Evolutionary conservation across 805 yeast species (phyloP).

Genomic region (Wickerhamomyces ciferrii): DNA sequence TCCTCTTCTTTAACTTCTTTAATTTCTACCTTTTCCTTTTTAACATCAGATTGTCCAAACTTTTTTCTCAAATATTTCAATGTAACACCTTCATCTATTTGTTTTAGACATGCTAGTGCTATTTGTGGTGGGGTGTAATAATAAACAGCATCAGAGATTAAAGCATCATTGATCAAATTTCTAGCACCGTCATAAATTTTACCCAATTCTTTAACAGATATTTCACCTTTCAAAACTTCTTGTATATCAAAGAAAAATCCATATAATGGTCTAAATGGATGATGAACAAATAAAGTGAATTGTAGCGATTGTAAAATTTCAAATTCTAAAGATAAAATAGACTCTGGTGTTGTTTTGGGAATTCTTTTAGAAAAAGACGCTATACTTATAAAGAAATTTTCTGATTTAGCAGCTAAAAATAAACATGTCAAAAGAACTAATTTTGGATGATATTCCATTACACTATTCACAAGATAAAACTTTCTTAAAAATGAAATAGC

Average conservation of each 20-base stretch:
- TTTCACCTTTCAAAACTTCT: conserved; percentile 33
- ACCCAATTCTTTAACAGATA: conserved; percentile 57
- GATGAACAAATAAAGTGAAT: conserved; percentile 82
- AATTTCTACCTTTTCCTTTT: conserved; percentile 9
- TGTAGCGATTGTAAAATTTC: conserved; percentile 63
- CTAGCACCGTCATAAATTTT: conserved; percentile 67
- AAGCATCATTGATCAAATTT: conserved; percentile 56
- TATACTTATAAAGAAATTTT: conserved; percentile 83
- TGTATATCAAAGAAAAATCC: conserved; percentile 94
- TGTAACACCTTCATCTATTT: conserved; percentile 57
- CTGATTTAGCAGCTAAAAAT: conserved; percentile 89
- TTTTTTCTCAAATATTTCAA: conserved; percentile 65
- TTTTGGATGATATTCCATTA: conserved; percentile 86
- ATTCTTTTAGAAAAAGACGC: conserved; percentile 71
- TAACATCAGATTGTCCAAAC: conserved; percentile 4
- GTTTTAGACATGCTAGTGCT: conserved; percentile 80
- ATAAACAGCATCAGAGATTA: conserved; percentile 72
- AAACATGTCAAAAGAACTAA: conserved; percentile 75
- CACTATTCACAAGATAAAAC: conserved; percentile 76
- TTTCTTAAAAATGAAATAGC: conserved; percentile 78
- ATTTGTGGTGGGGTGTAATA: conserved; percentile 92
- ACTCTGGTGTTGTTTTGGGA: conserved; percentile 58
- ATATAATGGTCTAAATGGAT: conserved; percentile 84
- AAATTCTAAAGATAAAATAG: conserved; percentile 77
- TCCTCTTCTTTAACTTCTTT: conserved; percentile 1